Evolutionary conservation across 306 rosid species (phyloP), one percentile per base, ranked within the genome.

Genomic region (Chamaecrista fasciculata): DNA sequence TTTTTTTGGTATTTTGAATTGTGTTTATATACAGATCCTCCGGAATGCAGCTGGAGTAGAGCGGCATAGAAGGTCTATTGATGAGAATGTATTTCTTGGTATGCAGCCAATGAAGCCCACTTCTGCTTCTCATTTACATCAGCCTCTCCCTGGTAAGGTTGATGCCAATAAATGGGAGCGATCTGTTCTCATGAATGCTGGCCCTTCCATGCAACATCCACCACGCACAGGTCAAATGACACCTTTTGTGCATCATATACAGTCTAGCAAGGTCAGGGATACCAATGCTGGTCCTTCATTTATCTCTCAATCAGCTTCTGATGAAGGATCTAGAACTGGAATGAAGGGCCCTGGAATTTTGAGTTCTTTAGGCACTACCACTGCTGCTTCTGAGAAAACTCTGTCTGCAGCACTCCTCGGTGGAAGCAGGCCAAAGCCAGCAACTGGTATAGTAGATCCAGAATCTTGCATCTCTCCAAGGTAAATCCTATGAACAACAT

Each of bases 301-400:
- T 83, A 87, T 95, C 33, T 91, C 97, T 77, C 97, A 91, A 34
- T 75, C 89, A 28, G 99, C 97, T 62, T 95, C 99, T 8, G 99
- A 95, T 40, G 99, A 95, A 80, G 99, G 97, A 53, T 95, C 99
- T 39, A 80, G 99, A 81, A 95, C 97, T 50, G 99, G 99, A 73
- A 91, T 91, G 31, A 95, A 91, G 75, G 91, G 96, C 66, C 89
- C 84, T 1, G 96, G 96, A 61, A 73, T 91, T 76, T 83, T 91
- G 84, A 87, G 86, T 73, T 86, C 91, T 34, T 70, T 87, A 42
- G 84, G 82, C 55, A 79, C 90, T 3, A 50, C 69, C 4, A 49
- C 82, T 63, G 73, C 72, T 40, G 83, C 79, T 66, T 31, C 89
- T 29, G 99, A 94, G 49, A 89, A 86, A 76, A 78, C 71, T 36